A percentile compares a stretch with the other conserved stretches of the same genome.
These are phyloP conservation scores for Austroboletus novae-zelandiae DNA, from an alignment of 1,284 basidiomycete species.

Conservation along the genomic window DNA sequence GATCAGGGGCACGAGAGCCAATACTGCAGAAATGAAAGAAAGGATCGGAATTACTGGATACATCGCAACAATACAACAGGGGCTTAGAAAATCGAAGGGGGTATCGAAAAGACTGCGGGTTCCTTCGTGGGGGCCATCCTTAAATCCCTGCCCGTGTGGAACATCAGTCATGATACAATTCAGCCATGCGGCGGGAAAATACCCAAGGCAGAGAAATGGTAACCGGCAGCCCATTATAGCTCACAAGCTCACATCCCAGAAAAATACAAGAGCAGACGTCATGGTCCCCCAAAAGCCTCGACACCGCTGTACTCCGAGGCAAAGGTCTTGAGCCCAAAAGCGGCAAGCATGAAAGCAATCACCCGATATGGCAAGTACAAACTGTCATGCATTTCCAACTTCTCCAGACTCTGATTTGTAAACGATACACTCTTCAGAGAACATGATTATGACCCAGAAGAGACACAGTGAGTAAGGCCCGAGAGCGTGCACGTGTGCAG, in stretches of 20 bases:
- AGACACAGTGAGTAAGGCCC: constrained; percentile 8
- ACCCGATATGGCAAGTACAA: constrained; percentile 30
- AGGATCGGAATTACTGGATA: constrained; percentile 43
- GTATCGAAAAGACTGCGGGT: constrained; percentile 5
- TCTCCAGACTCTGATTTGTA: neutral
- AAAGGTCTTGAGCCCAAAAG: constrained; percentile 19
- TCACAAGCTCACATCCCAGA: constrained; percentile 24
- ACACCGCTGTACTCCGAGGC: neutral
- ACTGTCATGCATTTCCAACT: constrained; percentile 3
- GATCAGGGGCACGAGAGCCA: constrained; percentile 39
- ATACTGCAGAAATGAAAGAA: constrained; percentile 46
- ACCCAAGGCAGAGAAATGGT: constrained; percentile 14
- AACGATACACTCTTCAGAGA: constrained; percentile 12
- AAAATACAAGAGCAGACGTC: constrained; percentile 24
- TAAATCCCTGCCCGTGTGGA: constrained; percentile 14
- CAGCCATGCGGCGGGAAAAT: constrained; percentile 4
- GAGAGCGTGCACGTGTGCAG: constrained; percentile 8
- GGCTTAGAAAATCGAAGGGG: constrained; percentile 11
- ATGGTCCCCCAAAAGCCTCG: constrained; percentile 2
- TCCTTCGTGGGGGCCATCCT: constrained; percentile 5
- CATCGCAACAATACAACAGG: constrained; percentile 36
- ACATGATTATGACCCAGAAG: constrained; percentile 7
- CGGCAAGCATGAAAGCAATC: constrained; percentile 28
- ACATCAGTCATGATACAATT: neutral
- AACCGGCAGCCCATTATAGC: constrained; percentile 1